phyloP scores from a whole-genome alignment of 2,329 filamentous ascomycete species.

The Nemania sp. region DNA sequence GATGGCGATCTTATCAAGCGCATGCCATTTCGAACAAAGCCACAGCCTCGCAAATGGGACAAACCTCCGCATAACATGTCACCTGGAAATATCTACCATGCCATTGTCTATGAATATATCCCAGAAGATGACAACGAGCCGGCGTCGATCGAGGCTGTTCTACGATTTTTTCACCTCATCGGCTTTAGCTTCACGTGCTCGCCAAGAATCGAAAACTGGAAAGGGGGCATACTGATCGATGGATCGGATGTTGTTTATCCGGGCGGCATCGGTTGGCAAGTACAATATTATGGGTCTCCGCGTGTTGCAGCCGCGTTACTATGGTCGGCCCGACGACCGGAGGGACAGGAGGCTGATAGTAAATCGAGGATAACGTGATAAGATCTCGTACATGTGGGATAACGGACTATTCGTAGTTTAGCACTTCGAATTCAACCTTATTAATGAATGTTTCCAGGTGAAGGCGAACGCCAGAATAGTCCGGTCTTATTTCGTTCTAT shows the following conservation, averaged over 20 bases:
- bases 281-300: not conserved
- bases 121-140: slow-evolving; percentile 25
- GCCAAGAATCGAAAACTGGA: slow-evolving; percentile 31
- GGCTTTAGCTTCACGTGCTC: slow-evolving; percentile 25
- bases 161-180: slow-evolving; percentile 29
- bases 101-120: slow-evolving; percentile 35
- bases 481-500: no score
- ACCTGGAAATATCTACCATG: slow-evolving; percentile 22
- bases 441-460: no score
- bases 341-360: no score
- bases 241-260: slow-evolving; percentile 34
- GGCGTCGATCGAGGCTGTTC: slow-evolving; percentile 15
- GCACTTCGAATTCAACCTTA: no score
- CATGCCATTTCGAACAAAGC: slow-evolving; percentile 11
- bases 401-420: no score
- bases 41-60: slow-evolving; percentile 8
- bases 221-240: slow-evolving; percentile 30
- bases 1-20: slow-evolving; percentile 13
- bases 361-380: no score
- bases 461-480: no score
- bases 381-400: no score
- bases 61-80: slow-evolving; percentile 21
- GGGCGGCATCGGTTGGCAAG: slow-evolving; percentile 18
- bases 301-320: not conserved
- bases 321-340: no score